phyloP scores from a whole-genome alignment of 2,329 filamentous ascomycete species.

The Fusarium chuoi region DNA sequence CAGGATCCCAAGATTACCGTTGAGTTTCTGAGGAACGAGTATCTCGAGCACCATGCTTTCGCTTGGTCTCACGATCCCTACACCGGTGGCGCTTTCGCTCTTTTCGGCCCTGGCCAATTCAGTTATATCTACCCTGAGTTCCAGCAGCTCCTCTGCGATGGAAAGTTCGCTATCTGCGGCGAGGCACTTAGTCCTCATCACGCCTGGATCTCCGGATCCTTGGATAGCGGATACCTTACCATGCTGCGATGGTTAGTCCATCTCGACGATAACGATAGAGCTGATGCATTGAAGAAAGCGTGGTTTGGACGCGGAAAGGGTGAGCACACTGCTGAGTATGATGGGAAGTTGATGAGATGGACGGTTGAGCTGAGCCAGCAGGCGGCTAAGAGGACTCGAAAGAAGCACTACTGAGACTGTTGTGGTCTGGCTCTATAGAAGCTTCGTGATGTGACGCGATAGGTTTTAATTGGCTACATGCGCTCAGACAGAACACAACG shows the following conservation, averaged over 20 bases:
- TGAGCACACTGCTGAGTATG: slow-evolving; percentile 2
- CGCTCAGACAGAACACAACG: neutral
- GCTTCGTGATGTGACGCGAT: no score
- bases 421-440: no score
- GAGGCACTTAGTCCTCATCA: slow-evolving; percentile 52
- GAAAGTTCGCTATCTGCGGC: slow-evolving; percentile 49
- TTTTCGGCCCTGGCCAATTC: slow-evolving; percentile 55
- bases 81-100: slow-evolving; percentile 52
- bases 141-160: slow-evolving; percentile 37
- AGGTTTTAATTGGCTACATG: no score
- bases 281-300: neutral
- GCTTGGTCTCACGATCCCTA: slow-evolving; percentile 51
- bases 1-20: neutral
- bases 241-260: slow-evolving; percentile 8
- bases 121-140: slow-evolving; percentile 48
- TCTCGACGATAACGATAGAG: neutral
- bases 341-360: slow-evolving; percentile 5
- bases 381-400: neutral
- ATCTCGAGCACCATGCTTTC: slow-evolving; percentile 47
- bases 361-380: slow-evolving; percentile 1
- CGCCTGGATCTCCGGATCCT: slow-evolving; percentile 52
- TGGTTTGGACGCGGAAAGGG: slow-evolving; percentile 9
- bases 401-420: neutral
- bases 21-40: slow-evolving; percentile 12
- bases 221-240: slow-evolving; percentile 47